Conservation (phyloP, 2,329 filamentous ascomycete species). For the Emericellopsis cladophorae region DNA sequence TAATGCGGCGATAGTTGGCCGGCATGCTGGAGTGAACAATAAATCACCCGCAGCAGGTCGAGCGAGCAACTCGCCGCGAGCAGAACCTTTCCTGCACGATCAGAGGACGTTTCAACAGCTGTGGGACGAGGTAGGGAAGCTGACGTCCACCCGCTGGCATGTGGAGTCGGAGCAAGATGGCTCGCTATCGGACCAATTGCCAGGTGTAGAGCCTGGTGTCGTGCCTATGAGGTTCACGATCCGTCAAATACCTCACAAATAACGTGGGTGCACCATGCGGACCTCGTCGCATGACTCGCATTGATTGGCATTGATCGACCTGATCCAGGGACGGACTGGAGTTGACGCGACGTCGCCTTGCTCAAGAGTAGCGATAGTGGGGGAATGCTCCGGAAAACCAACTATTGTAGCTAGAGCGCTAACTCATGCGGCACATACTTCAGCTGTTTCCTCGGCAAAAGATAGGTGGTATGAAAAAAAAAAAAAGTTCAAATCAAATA, state of each 20-base stretch:
- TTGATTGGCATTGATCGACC: no score
- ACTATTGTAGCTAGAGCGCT: no score
- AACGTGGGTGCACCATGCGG: no score
- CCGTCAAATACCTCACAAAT: conserved; percentile 15
- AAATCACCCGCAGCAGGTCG: conserved; percentile 5
- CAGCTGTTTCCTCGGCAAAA: no score
- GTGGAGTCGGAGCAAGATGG: conserved; percentile 23
- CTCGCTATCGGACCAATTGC: conserved; percentile 7
- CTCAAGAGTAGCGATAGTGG: no score
- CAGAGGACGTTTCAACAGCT: conserved; percentile 34
- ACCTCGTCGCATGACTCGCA: no score
- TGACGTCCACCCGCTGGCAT: conserved; percentile 36
- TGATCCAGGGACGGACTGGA: no score
- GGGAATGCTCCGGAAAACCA: no score
- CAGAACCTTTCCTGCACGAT: conserved; percentile 31
- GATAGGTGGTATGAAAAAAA: no score
- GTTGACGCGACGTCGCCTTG: no score
- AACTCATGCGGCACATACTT: no score
- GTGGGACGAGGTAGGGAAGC: conserved; percentile 37
- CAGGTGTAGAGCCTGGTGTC: conserved; percentile 11
- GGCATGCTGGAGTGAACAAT: conserved; percentile 28
- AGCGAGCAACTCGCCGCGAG: conserved; percentile 8
- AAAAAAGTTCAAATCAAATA: no score
- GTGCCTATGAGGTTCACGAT: conserved; percentile 19
- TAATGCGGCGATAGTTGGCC: conserved; percentile 35